These are phyloP conservation scores for Pyrenophora tritici-repentis DNA, from an alignment of 2,329 filamentous ascomycete genomes.

Conservation along the genomic window DNA sequence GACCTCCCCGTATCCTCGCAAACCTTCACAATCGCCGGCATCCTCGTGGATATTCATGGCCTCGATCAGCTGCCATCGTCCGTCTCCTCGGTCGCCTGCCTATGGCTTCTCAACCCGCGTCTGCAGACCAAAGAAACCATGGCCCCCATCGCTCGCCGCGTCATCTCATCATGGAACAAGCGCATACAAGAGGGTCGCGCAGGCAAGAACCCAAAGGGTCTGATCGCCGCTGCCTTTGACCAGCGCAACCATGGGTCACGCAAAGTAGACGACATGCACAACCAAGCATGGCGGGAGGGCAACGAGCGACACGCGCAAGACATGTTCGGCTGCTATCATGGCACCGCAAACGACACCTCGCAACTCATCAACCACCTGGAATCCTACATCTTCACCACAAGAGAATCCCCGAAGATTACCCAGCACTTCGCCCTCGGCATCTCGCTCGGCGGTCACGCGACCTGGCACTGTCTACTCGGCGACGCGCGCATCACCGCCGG, in stretches of 20 bases:
- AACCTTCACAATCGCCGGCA: slow-evolving; percentile 74
- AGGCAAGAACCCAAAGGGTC: slow-evolving; percentile 53
- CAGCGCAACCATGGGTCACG: slow-evolving; percentile 89
- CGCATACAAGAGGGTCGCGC: slow-evolving; percentile 40
- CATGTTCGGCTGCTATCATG: slow-evolving; percentile 80
- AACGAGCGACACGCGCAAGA: slow-evolving; percentile 85
- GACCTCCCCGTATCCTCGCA: slow-evolving; percentile 62
- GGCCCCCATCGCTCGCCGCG: slow-evolving; percentile 71
- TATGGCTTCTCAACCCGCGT: slow-evolving; percentile 92
- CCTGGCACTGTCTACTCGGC: slow-evolving; percentile 80
- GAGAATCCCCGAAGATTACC: slow-evolving; percentile 51
- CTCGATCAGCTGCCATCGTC: slow-evolving; percentile 70
- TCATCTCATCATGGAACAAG: slow-evolving; percentile 70
- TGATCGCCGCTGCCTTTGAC: slow-evolving; percentile 86
- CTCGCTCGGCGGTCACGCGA: slow-evolving; percentile 83
- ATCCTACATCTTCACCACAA: slow-evolving; percentile 70
- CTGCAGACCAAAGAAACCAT: slow-evolving; percentile 73
- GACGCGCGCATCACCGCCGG: slow-evolving; percentile 80
- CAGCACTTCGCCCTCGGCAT: slow-evolving; percentile 80
- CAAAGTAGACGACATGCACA: slow-evolving; percentile 68
- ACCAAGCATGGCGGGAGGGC: slow-evolving; percentile 77
- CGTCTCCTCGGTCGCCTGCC: slow-evolving; percentile 66
- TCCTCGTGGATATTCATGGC: slow-evolving; percentile 80
- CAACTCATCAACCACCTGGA: slow-evolving; percentile 77
- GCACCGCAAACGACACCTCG: slow-evolving; percentile 75